A percentile compares a stretch with the other conserved stretches of the same genome.
Conservation (phyloP, 2,329 filamentous ascomycete species). For the Fusarium nygamai region DNA sequence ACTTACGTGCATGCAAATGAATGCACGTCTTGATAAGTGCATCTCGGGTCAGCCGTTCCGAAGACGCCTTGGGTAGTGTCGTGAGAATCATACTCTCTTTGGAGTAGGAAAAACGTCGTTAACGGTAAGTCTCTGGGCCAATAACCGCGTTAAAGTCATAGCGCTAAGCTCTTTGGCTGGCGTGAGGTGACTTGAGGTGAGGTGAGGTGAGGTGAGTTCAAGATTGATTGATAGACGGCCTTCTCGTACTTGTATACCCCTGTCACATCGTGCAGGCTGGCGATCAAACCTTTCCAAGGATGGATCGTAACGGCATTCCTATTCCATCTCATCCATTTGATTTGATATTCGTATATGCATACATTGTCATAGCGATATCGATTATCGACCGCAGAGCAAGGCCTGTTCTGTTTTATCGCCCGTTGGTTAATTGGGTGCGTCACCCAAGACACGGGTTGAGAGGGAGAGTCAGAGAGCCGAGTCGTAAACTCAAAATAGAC, state of each 20-base stretch:
- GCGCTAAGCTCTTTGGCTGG: conserved; percentile 8
- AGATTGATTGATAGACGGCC: neutral
- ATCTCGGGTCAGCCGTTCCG: neutral
- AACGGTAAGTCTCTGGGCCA: neutral
- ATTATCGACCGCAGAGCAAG: neutral
- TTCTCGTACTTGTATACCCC: neutral
- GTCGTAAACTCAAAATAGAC: neutral
- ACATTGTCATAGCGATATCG: neutral
- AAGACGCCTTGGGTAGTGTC: neutral
- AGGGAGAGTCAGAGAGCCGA: neutral
- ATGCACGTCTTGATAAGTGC: neutral
- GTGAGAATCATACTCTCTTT: neutral
- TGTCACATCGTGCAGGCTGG: conserved; percentile 7
- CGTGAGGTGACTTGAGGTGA: neutral
- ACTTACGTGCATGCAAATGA: conserved; percentile 8
- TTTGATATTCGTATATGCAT: neutral
- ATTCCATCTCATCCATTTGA: neutral
- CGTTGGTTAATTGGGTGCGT: neutral
- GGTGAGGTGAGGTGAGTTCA: neutral
- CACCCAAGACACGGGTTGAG: neutral
- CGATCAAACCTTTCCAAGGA: conserved; percentile 6
- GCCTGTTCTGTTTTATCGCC: neutral
- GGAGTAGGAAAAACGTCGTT: neutral
- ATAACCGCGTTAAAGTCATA: conserved; percentile 1
- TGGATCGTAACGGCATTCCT: neutral